Conservation (phyloP, 345 rosid species). For the Gossypium ekmanianum region DNA sequence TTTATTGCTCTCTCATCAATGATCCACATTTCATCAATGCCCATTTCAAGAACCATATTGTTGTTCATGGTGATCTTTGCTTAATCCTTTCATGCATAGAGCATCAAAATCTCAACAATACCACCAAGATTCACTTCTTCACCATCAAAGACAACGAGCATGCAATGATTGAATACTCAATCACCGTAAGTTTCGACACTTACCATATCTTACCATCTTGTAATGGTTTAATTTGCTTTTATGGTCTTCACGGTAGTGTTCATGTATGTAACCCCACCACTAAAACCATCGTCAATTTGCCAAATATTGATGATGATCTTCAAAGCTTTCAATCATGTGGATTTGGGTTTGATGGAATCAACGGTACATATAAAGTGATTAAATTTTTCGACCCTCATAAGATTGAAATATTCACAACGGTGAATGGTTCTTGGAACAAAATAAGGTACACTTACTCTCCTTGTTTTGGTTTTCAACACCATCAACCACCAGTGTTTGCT, state of each 20-base stretch:
- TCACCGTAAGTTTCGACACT: slow-evolving; percentile 6
- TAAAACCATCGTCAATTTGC: neutral
- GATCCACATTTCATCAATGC: slow-evolving; percentile 10
- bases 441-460: neutral
- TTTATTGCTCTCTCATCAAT: slow-evolving; percentile 1
- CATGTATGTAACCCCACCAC: slow-evolving; percentile 19
- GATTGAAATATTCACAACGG: slow-evolving; percentile 14
- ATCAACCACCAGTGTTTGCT: slow-evolving; percentile 15
- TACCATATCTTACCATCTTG: slow-evolving; percentile 21
- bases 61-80: neutral
- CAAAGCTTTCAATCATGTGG: slow-evolving; percentile 13
- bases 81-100: slow-evolving; percentile 2
- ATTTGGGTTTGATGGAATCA: slow-evolving; percentile 20
- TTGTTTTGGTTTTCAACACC: neutral
- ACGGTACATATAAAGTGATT: slow-evolving; percentile 4
- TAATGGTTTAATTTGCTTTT: slow-evolving; percentile 24
- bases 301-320: neutral
- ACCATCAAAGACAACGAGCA: neutral
- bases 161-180: slow-evolving; percentile 1
- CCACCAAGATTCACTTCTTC: slow-evolving; percentile 1
- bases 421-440: neutral
- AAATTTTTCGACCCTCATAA: neutral
- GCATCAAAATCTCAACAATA: neutral
- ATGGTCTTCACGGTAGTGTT: slow-evolving; percentile 8
- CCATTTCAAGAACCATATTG: slow-evolving; percentile 1